phyloP scores from a whole-genome alignment of 1,139 yeast species.

The Candida anutae region DNA sequence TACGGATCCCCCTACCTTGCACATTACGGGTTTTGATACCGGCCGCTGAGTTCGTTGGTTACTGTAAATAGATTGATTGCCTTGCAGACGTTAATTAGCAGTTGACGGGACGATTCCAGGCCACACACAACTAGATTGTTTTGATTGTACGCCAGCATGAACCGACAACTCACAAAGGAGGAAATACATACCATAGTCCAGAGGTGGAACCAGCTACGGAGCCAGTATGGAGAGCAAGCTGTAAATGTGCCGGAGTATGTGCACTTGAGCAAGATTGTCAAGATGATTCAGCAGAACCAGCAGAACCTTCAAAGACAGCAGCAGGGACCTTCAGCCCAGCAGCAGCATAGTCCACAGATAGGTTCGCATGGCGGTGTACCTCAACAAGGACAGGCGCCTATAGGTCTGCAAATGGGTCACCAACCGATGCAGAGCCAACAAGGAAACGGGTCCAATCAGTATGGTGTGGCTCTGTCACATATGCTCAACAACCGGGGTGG shows the following conservation, averaged over 20 bases:
- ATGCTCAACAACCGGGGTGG: neutral
- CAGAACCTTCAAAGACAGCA: conserved; percentile 14
- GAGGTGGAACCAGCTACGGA: conserved; percentile 58
- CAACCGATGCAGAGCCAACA: conserved; percentile 4
- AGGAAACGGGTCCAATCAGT: conserved; percentile 1
- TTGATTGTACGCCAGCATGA: too few species aligned
- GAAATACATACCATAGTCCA: conserved; percentile 37
- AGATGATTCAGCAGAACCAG: conserved; percentile 44
- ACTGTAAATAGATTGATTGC: too few species aligned
- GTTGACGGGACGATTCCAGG: too few species aligned
- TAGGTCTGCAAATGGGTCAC: conserved; percentile 2
- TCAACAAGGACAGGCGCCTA: conserved; percentile 6
- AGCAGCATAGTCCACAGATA: neutral
- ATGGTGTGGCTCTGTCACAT: neutral
- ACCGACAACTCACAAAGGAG: conserved; percentile 25
- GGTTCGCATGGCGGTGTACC: neutral
- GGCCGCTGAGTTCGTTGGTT: too few species aligned
- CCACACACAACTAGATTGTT: too few species aligned
- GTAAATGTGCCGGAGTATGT: conserved; percentile 54
- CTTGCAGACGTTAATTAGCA: too few species aligned
- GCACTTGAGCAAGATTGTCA: conserved; percentile 48
- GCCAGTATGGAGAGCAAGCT: conserved; percentile 60
- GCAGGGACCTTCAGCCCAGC: conserved; percentile 5
- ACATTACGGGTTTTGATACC: too few species aligned
- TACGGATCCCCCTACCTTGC: too few species aligned